phyloP scores from a whole-genome alignment of 495 filamentous ascomycete species.

The Pyronema domesticum region DNA sequence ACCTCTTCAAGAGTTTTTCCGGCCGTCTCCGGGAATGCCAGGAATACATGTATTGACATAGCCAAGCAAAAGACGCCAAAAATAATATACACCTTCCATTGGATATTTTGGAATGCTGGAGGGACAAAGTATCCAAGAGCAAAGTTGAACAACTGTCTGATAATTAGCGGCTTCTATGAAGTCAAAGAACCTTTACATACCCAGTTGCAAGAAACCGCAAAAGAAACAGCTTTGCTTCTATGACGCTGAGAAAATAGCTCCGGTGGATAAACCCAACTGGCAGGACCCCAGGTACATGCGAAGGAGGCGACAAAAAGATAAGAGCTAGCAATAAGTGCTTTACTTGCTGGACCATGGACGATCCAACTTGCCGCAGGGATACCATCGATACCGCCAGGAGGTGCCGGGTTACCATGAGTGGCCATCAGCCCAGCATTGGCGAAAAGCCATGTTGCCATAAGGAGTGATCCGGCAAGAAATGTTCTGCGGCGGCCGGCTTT shows the following conservation, averaged over 20 bases:
- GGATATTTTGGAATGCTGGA: constrained; percentile 53
- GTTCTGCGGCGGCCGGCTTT: constrained; percentile 44
- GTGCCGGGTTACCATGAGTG: constrained; percentile 35
- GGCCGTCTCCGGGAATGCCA: constrained; percentile 64
- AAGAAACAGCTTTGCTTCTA: constrained; percentile 48
- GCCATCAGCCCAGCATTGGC: constrained; percentile 42
- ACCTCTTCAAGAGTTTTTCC: constrained; percentile 67
- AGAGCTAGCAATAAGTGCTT: constrained; percentile 56
- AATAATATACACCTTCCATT: constrained; percentile 55
- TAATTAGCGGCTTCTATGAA: background rate
- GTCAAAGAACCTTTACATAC: background rate
- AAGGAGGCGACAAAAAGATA: constrained; percentile 66
- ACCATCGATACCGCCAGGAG: constrained; percentile 34
- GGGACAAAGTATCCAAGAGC: constrained; percentile 61
- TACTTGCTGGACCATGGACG: constrained; percentile 41
- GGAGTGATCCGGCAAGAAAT: constrained; percentile 49
- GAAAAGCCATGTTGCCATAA: constrained; percentile 55
- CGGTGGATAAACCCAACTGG: constrained; percentile 61
- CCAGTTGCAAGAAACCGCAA: constrained; percentile 58
- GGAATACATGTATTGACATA: constrained; percentile 60
- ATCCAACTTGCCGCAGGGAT: constrained; percentile 42
- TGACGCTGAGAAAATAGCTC: constrained; percentile 57
- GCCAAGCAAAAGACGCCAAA: constrained; percentile 57
- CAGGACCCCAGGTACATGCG: constrained; percentile 51
- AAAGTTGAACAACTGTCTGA: constrained; percentile 45